phyloP scores from a whole-genome alignment of 176 grass and related monocot species.

The Bonia amplexicaulis region DNA sequence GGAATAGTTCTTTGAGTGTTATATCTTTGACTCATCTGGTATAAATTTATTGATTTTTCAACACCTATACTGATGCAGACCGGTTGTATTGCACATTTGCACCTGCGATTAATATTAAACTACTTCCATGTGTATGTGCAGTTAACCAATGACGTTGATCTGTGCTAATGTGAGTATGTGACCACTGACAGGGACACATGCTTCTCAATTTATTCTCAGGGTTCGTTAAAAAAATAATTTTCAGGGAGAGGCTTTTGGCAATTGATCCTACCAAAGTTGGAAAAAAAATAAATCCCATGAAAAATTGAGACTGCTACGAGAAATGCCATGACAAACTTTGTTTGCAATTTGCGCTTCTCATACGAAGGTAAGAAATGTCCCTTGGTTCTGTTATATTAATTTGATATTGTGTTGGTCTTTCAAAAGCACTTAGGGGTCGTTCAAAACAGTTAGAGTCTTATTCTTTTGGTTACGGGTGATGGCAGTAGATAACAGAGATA shows the following conservation, averaged over 20 bases:
- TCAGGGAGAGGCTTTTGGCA: not conserved
- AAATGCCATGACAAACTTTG: not conserved
- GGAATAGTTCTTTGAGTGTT: not conserved
- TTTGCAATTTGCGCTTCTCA: not conserved
- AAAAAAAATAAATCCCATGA: not conserved
- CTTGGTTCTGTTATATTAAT: too few species aligned
- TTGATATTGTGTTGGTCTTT: too few species aligned
- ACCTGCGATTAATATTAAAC: not conserved
- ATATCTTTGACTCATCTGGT: not conserved
- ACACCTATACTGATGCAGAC: not conserved
- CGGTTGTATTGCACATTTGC: not conserved
- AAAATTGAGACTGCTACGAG: not conserved
- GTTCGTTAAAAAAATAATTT: not conserved
- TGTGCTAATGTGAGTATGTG: not conserved
- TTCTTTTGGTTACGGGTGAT: too few species aligned
- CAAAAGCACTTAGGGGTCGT: too few species aligned
- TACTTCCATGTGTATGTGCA: not conserved
- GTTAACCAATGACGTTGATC: not conserved
- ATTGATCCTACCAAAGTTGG: not conserved
- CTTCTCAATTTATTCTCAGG: too few species aligned
- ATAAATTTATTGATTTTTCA: not conserved
- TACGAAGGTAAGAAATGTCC: not conserved
- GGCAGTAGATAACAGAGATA: fast-evolving
- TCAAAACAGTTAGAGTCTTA: too few species aligned
- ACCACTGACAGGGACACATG: not conserved